phyloP scores from a whole-genome alignment of 768 basidiomycete genomes.

The Psilocybe sp. region DNA sequence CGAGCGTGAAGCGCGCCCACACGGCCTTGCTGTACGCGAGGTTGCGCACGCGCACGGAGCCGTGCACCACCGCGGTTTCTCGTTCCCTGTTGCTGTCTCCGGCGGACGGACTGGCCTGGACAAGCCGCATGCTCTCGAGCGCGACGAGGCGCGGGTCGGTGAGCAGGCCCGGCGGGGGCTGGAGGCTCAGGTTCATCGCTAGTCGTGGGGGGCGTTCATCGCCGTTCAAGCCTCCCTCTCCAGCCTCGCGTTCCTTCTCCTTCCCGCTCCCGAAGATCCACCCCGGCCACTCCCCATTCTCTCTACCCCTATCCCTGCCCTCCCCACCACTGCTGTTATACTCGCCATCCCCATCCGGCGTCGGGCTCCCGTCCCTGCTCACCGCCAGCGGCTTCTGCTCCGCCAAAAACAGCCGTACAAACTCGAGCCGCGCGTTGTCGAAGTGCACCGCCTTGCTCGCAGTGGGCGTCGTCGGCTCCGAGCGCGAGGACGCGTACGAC shows the following conservation, averaged over 20 bases:
- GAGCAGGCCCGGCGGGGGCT: no score
- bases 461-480: constrained; percentile 78
- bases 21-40: constrained; percentile 86
- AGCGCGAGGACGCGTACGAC: constrained; percentile 52
- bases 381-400: constrained; percentile 96
- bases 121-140: no score
- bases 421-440: constrained; percentile 78
- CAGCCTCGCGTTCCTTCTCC: constrained; percentile 22
- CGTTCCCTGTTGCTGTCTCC: not conserved
- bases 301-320: constrained; percentile 60
- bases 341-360: constrained; percentile 32
- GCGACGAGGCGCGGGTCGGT: no score
- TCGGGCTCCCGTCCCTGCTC: constrained; percentile 86
- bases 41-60: constrained; percentile 78
- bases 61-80: constrained; percentile 58
- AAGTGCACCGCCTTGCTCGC: constrained; percentile 86
- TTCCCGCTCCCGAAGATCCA: constrained; percentile 49
- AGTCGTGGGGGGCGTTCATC: no score
- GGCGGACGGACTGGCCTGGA: no score
- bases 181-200: no score
- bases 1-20: constrained; percentile 88
- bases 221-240: no score
- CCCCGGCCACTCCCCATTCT: constrained; percentile 73
- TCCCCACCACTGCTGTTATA: no score
- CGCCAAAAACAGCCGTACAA: constrained; percentile 91